Conservation (phyloP, 2,329 filamentous ascomycete species). For the Diaporthe helianthi region DNA sequence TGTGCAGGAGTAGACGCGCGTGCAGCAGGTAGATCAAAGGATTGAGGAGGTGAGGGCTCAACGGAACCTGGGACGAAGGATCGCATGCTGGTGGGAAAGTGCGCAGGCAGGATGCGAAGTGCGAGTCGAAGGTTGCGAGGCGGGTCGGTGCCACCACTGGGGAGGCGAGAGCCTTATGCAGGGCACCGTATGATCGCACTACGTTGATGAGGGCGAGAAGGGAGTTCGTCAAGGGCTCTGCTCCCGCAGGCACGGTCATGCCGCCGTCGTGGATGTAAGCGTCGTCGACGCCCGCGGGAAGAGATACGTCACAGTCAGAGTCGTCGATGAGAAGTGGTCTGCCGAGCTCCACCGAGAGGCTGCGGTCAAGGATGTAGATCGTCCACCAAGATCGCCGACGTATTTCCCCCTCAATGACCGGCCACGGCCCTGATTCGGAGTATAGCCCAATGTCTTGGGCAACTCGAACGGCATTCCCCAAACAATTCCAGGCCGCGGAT, state of each 20-base stretch:
- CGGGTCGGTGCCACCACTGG: constrained; percentile 70
- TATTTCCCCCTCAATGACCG: constrained; percentile 83
- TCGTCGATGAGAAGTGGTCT: constrained; percentile 86
- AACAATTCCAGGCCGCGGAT: constrained; percentile 85
- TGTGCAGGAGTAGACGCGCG: constrained; percentile 82
- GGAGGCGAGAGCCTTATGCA: constrained; percentile 75
- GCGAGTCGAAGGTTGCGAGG: constrained; percentile 79
- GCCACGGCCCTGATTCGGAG: constrained; percentile 74
- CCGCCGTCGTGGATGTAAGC: constrained; percentile 71
- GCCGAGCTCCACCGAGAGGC: constrained; percentile 80
- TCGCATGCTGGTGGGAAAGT: constrained; percentile 80
- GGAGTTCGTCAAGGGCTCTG: constrained; percentile 68
- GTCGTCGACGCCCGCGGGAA: constrained; percentile 84
- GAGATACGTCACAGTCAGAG: constrained; percentile 81
- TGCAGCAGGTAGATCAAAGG: constrained; percentile 82
- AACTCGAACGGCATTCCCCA: constrained; percentile 79
- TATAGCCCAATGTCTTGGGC: constrained; percentile 87
- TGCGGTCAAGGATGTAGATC: constrained; percentile 86
- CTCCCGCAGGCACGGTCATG: constrained; percentile 58
- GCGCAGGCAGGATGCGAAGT: constrained; percentile 77
- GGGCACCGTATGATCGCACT: constrained; percentile 75
- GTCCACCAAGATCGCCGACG: constrained; percentile 92
- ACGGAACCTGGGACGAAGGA: constrained; percentile 66
- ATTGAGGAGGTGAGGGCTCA: constrained; percentile 77
- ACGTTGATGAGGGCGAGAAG: constrained; percentile 83